Evolutionary conservation across 306 rosid species (phyloP).

Genomic region (Luffa aegyptiaca): DNA sequence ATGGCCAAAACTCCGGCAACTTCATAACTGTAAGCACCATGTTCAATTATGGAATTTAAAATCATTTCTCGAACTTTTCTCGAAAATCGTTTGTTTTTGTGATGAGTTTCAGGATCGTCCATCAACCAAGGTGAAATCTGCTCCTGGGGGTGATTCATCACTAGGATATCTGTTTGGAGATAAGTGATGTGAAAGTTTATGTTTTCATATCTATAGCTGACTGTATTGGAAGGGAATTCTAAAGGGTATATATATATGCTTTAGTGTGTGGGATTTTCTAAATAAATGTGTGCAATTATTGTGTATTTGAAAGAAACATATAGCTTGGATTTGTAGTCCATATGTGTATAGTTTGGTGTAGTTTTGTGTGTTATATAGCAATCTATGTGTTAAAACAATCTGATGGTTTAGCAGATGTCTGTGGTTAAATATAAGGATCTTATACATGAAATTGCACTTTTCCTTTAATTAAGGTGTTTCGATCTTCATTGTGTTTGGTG

Average conservation of each 20-base stretch:
- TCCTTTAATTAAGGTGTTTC: neutral
- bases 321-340: neutral
- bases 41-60: neutral
- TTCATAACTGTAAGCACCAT: slow-evolving; percentile 28
- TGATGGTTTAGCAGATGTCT: neutral
- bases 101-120: slow-evolving; percentile 52
- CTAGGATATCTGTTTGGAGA: slow-evolving; percentile 87
- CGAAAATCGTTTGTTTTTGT: neutral
- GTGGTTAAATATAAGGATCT: neutral
- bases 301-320: neutral
- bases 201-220: neutral
- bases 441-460: neutral
- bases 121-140: slow-evolving; percentile 63
- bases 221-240: neutral
- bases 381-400: neutral
- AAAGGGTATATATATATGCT: neutral
- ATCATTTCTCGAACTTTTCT: neutral
- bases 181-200: slow-evolving; percentile 26
- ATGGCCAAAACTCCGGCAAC: slow-evolving; percentile 40
- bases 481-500: neutral
- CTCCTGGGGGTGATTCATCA: slow-evolving; percentile 80
- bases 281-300: neutral
- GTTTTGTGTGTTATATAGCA: neutral
- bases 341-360: neutral
- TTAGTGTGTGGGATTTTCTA: neutral